These are phyloP conservation scores for Pisolithus thermaeus DNA, from an alignment of 1,284 basidiomycete species.

Conservation along the genomic window DNA sequence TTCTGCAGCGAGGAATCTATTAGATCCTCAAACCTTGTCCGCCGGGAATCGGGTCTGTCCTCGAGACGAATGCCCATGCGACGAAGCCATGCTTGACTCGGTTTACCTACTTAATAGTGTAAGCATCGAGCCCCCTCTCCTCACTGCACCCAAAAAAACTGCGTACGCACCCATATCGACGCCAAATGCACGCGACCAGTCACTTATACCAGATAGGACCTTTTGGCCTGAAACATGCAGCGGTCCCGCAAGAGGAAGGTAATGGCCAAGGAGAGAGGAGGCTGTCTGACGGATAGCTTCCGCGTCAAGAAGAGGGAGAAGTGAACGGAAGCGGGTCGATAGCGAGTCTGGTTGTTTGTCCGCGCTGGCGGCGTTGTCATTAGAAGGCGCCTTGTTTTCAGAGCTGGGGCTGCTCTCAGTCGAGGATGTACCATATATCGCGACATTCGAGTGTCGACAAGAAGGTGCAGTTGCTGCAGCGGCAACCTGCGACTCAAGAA, in stretches of 20 bases:
- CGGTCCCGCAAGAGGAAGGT: slow-evolving; percentile 49
- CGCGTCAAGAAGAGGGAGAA: slow-evolving; percentile 43
- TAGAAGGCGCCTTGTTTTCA: not conserved
- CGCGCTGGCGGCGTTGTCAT: slow-evolving; percentile 8
- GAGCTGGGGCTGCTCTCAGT: not conserved
- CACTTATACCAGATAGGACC: slow-evolving; percentile 59
- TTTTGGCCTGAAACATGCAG: slow-evolving; percentile 43
- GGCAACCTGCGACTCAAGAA: slow-evolving; percentile 46
- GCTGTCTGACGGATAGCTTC: slow-evolving; percentile 63
- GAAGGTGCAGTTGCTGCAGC: slow-evolving; percentile 39
- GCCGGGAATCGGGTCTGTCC: not conserved
- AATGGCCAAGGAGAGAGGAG: slow-evolving; percentile 73
- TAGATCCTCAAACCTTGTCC: not conserved
- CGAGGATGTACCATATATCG: slow-evolving; percentile 7
- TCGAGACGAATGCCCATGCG: not conserved
- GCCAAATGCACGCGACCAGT: slow-evolving; percentile 49
- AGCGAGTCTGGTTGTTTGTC: slow-evolving; percentile 11
- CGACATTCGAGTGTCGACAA: slow-evolving; percentile 15
- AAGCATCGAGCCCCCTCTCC: not conserved
- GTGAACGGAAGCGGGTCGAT: slow-evolving; percentile 30
- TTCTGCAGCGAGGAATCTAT: not conserved
- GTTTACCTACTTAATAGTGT: not conserved
- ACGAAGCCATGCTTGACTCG: not conserved
- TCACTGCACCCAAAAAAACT: not conserved
- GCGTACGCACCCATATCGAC: slow-evolving; percentile 16